Evolutionary conservation across 352 stramenopile species (phyloP), one percentile per base, ranked within the genome.

Genomic region (Globisporangium abappressorium): DNA sequence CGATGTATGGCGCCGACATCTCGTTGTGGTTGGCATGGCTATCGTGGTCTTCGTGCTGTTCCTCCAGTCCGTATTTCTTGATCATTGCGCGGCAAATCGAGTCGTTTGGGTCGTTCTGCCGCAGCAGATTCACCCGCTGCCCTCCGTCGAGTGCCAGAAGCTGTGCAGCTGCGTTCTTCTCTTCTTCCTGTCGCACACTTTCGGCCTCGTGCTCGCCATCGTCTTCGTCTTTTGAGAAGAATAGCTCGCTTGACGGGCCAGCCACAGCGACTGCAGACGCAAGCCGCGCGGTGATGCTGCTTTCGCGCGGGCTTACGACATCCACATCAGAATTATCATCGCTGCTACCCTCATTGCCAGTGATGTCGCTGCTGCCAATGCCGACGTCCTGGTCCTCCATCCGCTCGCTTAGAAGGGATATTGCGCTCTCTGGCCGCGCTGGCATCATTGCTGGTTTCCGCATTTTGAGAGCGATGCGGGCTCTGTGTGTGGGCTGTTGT

Each of bases 1-100:
- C 56, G 30, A 69, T 69, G 36, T 55, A 69, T 46, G 64, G 56
- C n/a, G 58, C 24, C 15, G 22, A 7, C 22, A 22, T 41, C 20
- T 55, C 46, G 34, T 20, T 28, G 6, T 24, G 33, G 4, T 38
- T 22, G 14, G 53, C 34, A 9, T 62, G 6, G 7, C 9, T 14
- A 14, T 67, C 34, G 18, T 26, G 1, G 4, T 58, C 24, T 3
- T 53, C 20, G 2, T 22, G 26, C 9, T 22, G 28, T 3, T 47
- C 57, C 2, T 38, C 18, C 18, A 47, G 8, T 9, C 57, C 57
- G 12, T 33, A 36, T 30, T 62, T 22, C 14, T 34, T n/a, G 22
- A 24, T 59, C 28, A 43, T 30, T 22, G 54, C 26, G 18, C 54
- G 54, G 26, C 36, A 20, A 11, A 59, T 59, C 28, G 54, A 59